Evolutionary conservation across 805 yeast genomes (phyloP), one percentile per base, ranked within the genome.

Genomic region (Lipomyces yamadae): DNA sequence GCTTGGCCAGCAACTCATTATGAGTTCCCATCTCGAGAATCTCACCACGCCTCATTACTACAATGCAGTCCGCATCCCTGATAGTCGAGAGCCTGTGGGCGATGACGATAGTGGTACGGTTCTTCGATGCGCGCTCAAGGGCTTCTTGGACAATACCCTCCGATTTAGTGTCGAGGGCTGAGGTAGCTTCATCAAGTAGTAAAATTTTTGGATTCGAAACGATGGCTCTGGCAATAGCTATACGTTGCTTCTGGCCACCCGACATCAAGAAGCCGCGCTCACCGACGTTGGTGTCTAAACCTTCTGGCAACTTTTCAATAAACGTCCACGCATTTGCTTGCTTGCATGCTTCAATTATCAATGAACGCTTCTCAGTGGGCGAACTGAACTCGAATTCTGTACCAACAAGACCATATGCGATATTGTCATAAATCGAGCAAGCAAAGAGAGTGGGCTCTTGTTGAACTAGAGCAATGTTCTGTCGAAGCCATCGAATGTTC

Each of bases 361-460:
- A 66, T 63, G 75, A 76, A 57, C 80, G 68, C 73, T 80, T 74
- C 72, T 75, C 73, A 69, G 79, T 77, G 24, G 80, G 75, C 61
- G 79, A 56, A 62, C 80, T 79, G 69, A 75, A 58, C 50, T 73
- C 76, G 50, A 63, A 65, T 11, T 32, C 60, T 1, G 74, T 65
- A 11, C 76, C 77, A 66, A 79, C 65, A 58, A 91, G 78, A 32
- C 97, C 97, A 78, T 89, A 90, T 65, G 91, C 81, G 48, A 92
- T 85, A 73, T 91, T 91, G 74, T 92, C 96, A 75, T 86, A 78
- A 58, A 94, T 91, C 1, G 96, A 83, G 65, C 91, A 97, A 74
- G 93, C 90, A 80, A 93, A 93, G 56, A 93, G 80, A 3, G 97
- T 97, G 0, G 98, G 96, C 71, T 94, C 98, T 78, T 94, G 98